Evolutionary conservation across 352 stramenopile genomes (phyloP).

Genomic region (Plasmopara muralis): DNA sequence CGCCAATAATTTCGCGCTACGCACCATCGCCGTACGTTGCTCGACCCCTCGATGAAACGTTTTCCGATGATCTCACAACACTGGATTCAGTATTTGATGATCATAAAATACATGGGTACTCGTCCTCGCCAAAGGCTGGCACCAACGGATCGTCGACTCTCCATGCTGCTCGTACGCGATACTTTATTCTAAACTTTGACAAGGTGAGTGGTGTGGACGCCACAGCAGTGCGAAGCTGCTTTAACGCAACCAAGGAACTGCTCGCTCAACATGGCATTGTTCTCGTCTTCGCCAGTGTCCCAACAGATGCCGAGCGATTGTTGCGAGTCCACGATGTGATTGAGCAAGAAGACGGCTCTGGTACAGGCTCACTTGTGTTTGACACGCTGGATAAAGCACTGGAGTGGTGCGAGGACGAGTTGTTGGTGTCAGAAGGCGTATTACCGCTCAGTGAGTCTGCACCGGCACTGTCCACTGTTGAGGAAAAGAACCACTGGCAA

Average conservation of each 20-base stretch:
- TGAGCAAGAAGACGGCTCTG: conserved; percentile 47
- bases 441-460: conserved; percentile 57
- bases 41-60: conserved; percentile 20
- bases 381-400: conserved; percentile 77
- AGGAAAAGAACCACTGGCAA: conserved; percentile 35
- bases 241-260: conserved; percentile 81
- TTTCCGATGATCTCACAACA: conserved; percentile 49
- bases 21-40: conserved; percentile 25
- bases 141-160: conserved; percentile 27
- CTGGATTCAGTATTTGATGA: conserved; percentile 49
- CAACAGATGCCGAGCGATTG: conserved; percentile 58
- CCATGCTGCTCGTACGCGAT: conserved; percentile 66
- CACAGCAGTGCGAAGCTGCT: conserved; percentile 81
- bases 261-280: conserved; percentile 68
- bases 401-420: conserved; percentile 82
- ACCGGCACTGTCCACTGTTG: conserved; percentile 22
- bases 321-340: conserved; percentile 78
- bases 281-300: conserved; percentile 71
- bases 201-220: conserved; percentile 86
- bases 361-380: conserved; percentile 66
- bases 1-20: conserved; percentile 16
- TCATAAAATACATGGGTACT: conserved; percentile 34
- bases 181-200: conserved; percentile 88
- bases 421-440: conserved; percentile 64
- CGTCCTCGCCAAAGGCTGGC: conserved; percentile 27